Evolutionary conservation across 331 rosid species (phyloP).

Genomic region (Erythrophleum ivorense): DNA sequence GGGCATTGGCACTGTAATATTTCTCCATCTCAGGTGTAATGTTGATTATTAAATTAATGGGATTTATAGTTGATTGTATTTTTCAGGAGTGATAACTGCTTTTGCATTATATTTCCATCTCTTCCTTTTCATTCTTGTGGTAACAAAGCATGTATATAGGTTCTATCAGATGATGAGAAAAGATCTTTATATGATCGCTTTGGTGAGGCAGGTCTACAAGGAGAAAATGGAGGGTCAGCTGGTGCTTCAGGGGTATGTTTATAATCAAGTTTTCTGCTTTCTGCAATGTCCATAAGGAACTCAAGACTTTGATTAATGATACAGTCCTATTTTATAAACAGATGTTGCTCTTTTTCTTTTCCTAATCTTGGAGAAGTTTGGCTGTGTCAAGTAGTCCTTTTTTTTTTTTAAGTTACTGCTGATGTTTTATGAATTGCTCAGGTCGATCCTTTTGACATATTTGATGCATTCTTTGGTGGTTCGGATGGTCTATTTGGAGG

Average conservation of each 20-base stretch:
- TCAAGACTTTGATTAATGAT: conserved; percentile 25
- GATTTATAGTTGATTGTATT: conserved; percentile 32
- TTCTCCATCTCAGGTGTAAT: conserved; percentile 25
- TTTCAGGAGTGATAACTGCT: conserved; percentile 27
- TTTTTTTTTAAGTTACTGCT: conserved; percentile 35
- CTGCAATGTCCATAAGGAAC: conserved; percentile 30
- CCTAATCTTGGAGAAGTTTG: background rate
- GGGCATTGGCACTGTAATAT: conserved; percentile 25
- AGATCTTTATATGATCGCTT: conserved; percentile 91
- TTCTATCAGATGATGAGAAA: conserved; percentile 96
- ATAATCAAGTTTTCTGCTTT: conserved; percentile 33
- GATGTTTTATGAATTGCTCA: conserved; percentile 43
- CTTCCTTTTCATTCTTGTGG: conserved; percentile 46
- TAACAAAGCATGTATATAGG: conserved; percentile 81
- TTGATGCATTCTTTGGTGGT: conserved; percentile 77
- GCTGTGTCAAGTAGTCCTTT: conserved; percentile 12
- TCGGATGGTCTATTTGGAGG: conserved; percentile 74
- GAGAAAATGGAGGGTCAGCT: conserved; percentile 63
- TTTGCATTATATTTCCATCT: conserved; percentile 32
- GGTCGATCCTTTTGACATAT: conserved; percentile 88
- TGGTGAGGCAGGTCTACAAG: conserved; percentile 89
- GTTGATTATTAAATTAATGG: conserved; percentile 26
- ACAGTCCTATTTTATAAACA: background rate
- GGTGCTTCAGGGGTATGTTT: conserved; percentile 77
- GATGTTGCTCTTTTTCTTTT: background rate